Evolutionary conservation across 176 grass and related monocot species (phyloP).

Genomic region (Carex pumila): DNA sequence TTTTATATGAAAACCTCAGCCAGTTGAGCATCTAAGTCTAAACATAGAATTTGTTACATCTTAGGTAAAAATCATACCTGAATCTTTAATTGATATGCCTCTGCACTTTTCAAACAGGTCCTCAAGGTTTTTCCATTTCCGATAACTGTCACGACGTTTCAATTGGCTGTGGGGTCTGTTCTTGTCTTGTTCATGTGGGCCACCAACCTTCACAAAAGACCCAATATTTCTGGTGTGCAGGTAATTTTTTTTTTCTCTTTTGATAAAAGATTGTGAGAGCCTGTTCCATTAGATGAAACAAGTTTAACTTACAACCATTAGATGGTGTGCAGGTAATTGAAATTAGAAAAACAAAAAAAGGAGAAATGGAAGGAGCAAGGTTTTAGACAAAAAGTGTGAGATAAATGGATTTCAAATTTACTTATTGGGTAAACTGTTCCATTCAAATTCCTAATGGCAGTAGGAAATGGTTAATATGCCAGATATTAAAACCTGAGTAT

Average conservation of each 20-base stretch:
- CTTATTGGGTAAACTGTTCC: background rate
- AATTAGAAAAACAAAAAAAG: background rate
- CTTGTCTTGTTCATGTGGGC: conserved; percentile 64
- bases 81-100: background rate
- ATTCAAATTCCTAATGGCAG: too few relatives aligned
- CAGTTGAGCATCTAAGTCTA: too few relatives aligned
- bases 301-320: too few relatives aligned
- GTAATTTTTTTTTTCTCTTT: too few relatives aligned
- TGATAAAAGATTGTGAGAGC: too few relatives aligned
- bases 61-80: background rate
- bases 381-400: background rate
- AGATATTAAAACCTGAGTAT: background rate
- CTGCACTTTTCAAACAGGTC: conserved; percentile 39
- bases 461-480: too few relatives aligned
- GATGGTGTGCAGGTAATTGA: conserved; percentile 33
- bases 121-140: conserved; percentile 66
- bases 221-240: conserved; percentile 53
- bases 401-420: background rate
- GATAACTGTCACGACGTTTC: conserved; percentile 72
- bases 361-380: background rate
- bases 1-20: too few relatives aligned
- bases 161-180: conserved; percentile 54
- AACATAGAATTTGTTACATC: background rate
- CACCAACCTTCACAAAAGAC: conserved; percentile 56
- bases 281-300: too few relatives aligned